A percentile compares a stretch with the other conserved stretches of the same genome.
phyloP scores from a whole-genome alignment of 148 eudicot species.

The Rhododendron molle region DNA sequence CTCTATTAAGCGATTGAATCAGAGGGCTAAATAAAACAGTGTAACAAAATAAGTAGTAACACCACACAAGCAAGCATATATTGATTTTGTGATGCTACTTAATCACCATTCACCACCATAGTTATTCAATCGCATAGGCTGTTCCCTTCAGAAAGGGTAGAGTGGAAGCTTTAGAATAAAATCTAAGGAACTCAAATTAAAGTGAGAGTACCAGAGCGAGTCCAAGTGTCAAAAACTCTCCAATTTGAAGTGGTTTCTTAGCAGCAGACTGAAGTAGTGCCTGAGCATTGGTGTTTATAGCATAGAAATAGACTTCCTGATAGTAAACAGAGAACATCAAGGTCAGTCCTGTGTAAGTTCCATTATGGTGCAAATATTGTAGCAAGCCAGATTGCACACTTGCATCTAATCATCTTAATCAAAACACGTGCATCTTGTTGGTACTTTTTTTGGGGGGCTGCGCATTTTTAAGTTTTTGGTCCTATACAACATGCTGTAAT shows the following conservation, averaged over 20 bases:
- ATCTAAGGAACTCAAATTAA: neutral
- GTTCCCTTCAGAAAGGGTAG: neutral
- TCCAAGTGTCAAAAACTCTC: slow-evolving; percentile 98
- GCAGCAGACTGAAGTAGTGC: slow-evolving; percentile 83
- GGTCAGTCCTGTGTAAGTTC: neutral
- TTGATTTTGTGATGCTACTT: neutral
- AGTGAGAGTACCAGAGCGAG: slow-evolving; percentile 55
- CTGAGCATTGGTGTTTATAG: slow-evolving; percentile 97
- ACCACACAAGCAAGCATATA: neutral
- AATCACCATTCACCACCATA: neutral
- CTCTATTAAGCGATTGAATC: slow-evolving; percentile 15
- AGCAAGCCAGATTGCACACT: neutral
- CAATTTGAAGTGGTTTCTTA: slow-evolving; percentile 84
- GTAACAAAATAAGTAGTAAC: neutral
- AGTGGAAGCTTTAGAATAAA: neutral
- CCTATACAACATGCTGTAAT: no score
- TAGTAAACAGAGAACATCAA: slow-evolving; percentile 18
- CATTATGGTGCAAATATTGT: neutral
- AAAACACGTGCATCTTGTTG: neutral
- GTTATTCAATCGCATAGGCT: neutral
- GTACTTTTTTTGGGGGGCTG: no score
- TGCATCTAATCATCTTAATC: neutral
- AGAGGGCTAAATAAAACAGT: neutral
- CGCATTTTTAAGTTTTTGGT: no score
- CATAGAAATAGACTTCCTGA: slow-evolving; percentile 89